Conservation (phyloP, 371 early-diverging fungal genomes). For the Smittium culicis region DNA sequence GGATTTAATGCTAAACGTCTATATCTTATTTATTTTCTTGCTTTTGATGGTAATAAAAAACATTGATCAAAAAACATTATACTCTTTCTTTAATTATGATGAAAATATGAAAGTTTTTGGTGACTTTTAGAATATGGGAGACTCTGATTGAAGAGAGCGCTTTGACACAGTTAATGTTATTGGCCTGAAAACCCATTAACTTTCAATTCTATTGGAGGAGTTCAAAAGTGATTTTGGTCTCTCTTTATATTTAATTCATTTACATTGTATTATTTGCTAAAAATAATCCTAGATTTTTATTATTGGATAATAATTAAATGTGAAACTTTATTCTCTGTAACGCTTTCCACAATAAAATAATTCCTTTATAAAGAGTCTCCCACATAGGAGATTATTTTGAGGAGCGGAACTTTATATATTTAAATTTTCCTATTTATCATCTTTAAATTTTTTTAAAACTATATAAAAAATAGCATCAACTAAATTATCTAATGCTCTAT, state of each 20-base stretch:
- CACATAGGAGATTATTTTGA: not conserved
- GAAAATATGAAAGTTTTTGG: too few relatives aligned
- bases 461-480: not conserved
- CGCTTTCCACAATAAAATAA: not conserved
- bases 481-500: not conserved
- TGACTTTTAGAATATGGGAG: not conserved
- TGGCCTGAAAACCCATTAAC: too few relatives aligned
- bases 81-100: too few relatives aligned
- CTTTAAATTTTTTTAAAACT: not conserved
- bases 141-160: not conserved
- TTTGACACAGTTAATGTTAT: too few relatives aligned
- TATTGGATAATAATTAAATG: not conserved
- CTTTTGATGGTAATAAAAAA: too few relatives aligned
- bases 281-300: not conserved
- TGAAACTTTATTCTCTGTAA: not conserved
- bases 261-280: too few relatives aligned
- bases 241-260: too few relatives aligned
- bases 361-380: not conserved
- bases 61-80: too few relatives aligned
- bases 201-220: too few relatives aligned
- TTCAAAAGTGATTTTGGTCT: too few relatives aligned
- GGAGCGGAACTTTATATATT: not conserved
- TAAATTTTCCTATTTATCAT: not conserved
- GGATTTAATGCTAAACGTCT: too few relatives aligned
- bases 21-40: too few relatives aligned